Percentiles rank a stretch among this genome's conserved stretches.
phyloP scores from a whole-genome alignment of 2,329 filamentous ascomycete species.

The Dryadomyces quercivorus region DNA sequence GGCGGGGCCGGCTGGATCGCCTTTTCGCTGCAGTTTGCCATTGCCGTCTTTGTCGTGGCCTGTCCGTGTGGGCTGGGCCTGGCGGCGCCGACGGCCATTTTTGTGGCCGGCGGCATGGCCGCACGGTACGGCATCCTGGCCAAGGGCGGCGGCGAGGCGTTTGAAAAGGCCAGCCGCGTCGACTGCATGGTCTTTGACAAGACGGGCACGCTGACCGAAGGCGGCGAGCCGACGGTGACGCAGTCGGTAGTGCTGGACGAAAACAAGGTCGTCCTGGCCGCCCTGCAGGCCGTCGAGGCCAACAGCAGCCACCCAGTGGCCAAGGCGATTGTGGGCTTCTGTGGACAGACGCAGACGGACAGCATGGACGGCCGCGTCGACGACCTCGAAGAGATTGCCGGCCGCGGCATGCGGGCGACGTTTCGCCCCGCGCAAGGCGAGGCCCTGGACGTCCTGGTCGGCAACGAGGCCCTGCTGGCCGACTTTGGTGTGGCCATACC shows the following conservation, averaged over 20 bases:
- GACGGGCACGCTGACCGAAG: constrained; percentile 68
- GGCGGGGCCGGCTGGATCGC: constrained; percentile 56
- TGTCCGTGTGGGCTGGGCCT: constrained; percentile 76
- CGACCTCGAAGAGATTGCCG: constrained; percentile 53
- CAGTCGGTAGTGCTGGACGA: constrained; percentile 32
- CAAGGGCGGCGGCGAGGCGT: constrained; percentile 75
- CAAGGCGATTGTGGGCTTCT: constrained; percentile 55
- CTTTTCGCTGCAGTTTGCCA: constrained; percentile 71
- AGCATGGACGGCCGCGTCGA: constrained; percentile 18
- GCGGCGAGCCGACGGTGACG: constrained; percentile 60
- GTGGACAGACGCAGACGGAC: constrained; percentile 19
- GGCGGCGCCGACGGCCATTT: constrained; percentile 76
- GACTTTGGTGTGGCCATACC: constrained; percentile 32
- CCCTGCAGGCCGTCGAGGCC: constrained; percentile 51
- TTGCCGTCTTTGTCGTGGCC: constrained; percentile 76
- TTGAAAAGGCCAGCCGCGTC: constrained; percentile 69
- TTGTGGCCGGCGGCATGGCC: constrained; percentile 69
- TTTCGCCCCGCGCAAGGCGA: constrained; percentile 16
- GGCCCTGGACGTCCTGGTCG: constrained; percentile 46
- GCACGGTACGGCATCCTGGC: constrained; percentile 71
- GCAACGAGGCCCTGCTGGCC: constrained; percentile 59
- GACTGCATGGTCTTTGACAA: constrained; percentile 81
- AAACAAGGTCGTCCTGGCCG: constrained; percentile 29
- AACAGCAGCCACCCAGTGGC: constrained; percentile 67
- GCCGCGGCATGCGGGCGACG: constrained; percentile 54